Conservation (phyloP, 805 yeast genomes). For the Ogataea dorogensis region DNA sequence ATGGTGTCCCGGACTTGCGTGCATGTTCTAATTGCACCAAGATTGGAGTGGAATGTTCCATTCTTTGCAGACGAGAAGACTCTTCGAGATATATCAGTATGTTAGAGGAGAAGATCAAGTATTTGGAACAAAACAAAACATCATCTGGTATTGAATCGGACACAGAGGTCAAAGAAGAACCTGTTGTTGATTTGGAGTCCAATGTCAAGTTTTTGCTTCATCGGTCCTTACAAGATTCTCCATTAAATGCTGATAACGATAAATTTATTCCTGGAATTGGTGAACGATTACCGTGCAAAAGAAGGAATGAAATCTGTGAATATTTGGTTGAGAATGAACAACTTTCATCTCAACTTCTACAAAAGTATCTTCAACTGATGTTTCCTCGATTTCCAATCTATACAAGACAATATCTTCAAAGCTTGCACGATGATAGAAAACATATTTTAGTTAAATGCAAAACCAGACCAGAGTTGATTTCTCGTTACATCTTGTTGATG, state of each 20-base stretch:
- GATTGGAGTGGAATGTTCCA: conserved; percentile 19
- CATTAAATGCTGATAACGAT: conserved; percentile 12
- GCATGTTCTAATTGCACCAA: conserved; percentile 18
- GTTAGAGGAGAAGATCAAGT: conserved; percentile 20
- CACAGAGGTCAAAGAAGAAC: background rate
- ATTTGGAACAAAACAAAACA: conserved; percentile 15
- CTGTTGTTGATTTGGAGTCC: conserved; percentile 7
- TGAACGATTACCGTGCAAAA: background rate
- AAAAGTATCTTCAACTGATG: conserved; percentile 16
- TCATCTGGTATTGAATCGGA: conserved; percentile 1
- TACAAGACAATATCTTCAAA: conserved; percentile 1
- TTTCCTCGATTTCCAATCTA: conserved; percentile 22
- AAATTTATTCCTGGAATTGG: conserved; percentile 4
- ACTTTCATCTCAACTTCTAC: conserved; percentile 12
- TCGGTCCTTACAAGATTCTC: conserved; percentile 15
- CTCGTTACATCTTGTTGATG: conserved; percentile 16
- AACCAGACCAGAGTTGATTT: conserved; percentile 12
- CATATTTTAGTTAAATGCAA: conserved; percentile 4
- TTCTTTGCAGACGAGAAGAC: conserved; percentile 12
- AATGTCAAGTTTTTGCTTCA: conserved; percentile 16
- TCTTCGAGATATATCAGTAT: conserved; percentile 15
- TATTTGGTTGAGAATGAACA: conserved; percentile 14
- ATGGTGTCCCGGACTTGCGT: conserved; percentile 23
- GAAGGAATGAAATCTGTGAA: conserved; percentile 7
- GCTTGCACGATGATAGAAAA: conserved; percentile 17